Conservation (phyloP, 768 basidiomycete species). For the Exidia glandulosa region DNA sequence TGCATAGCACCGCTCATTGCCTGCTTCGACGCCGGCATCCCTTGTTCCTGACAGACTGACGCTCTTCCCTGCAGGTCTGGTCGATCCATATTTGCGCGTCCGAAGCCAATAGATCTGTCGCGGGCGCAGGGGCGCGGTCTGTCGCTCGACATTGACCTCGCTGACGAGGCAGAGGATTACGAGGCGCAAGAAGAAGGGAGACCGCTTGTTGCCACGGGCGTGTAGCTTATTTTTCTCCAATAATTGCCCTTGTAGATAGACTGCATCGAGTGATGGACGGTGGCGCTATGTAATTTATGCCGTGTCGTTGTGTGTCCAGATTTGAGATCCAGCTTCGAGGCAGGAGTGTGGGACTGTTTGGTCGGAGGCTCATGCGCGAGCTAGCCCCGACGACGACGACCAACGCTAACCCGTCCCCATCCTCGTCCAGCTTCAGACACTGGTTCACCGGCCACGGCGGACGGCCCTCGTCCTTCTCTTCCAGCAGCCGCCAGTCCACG, state of each 20-base stretch:
- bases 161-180: slow-evolving; percentile 37
- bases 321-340: no score
- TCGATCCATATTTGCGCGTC: slow-evolving; percentile 78
- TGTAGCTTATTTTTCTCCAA: background rate
- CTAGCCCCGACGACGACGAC: background rate
- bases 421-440: background rate
- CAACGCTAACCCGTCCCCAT: background rate
- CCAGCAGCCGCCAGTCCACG: background rate
- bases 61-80: slow-evolving; percentile 46
- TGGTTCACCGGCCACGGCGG: background rate
- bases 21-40: background rate
- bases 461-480: background rate
- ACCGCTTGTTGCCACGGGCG: background rate
- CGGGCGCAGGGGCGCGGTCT: slow-evolving; percentile 55
- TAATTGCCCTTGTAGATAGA: no score
- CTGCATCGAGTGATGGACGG: no score
- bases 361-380: background rate
- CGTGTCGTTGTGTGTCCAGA: no score
- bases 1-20: background rate
- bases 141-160: slow-evolving; percentile 61
- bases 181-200: background rate
- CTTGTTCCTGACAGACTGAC: background rate
- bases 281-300: no score
- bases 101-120: slow-evolving; percentile 77
- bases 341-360: background rate